Conservation (phyloP, 1,139 yeast species). For the Scheffersomyces illinoinensis region DNA sequence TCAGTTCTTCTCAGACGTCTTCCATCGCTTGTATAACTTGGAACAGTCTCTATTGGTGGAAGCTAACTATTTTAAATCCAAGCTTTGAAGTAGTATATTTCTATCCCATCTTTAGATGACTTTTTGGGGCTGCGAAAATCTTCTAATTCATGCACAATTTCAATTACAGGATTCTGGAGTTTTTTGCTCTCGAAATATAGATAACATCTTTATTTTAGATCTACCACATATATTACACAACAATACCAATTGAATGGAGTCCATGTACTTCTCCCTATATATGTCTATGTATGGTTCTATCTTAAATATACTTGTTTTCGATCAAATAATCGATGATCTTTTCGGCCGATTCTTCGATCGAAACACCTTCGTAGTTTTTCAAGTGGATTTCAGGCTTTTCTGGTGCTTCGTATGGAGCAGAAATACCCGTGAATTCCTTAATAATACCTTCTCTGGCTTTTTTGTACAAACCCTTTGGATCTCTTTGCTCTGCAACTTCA, state of each 20-base stretch:
- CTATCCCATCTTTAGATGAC: neutral
- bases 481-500: conserved; percentile 92
- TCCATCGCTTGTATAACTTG: conserved; percentile 15
- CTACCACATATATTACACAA: neutral
- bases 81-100: neutral
- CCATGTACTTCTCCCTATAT: neutral
- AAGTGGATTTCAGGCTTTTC: conserved; percentile 79
- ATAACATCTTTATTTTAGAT: too few relatives aligned
- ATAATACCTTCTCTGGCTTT: conserved; percentile 95
- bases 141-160: too few relatives aligned
- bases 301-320: conserved; percentile 49
- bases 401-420: conserved; percentile 96
- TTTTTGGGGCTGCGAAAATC: neutral
- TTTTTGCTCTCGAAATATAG: too few relatives aligned
- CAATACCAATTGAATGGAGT: neutral
- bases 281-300: neutral
- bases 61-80: neutral
- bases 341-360: conserved; percentile 80
- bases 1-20: conserved; percentile 24
- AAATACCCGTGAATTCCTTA: conserved; percentile 92
- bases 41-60: conserved; percentile 12
- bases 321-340: conserved; percentile 69
- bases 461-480: conserved; percentile 94
- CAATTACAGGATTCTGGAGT: too few relatives aligned
- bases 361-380: conserved; percentile 61